A percentile compares a stretch with the other conserved stretches of the same genome.
These are phyloP conservation scores for Penicillium alfredii DNA, from an alignment of 495 filamentous ascomycete species.

Conservation along the genomic window DNA sequence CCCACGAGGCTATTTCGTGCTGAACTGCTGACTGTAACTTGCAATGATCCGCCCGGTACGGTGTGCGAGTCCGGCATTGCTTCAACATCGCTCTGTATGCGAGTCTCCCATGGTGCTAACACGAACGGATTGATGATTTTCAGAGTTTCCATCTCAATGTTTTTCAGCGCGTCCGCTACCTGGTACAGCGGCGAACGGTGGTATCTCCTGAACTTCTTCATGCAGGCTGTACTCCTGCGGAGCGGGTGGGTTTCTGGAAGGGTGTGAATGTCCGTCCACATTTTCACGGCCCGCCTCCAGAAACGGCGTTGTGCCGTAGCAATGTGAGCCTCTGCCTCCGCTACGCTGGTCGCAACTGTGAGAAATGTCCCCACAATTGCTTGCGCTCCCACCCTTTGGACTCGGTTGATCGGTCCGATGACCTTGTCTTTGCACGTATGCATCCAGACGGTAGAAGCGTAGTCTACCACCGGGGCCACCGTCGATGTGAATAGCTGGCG, in stretches of 20 bases:
- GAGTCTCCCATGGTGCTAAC: constrained; percentile 14
- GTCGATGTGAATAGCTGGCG: constrained; percentile 20
- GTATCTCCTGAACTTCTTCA: constrained; percentile 14
- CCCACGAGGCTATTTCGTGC: constrained; percentile 11
- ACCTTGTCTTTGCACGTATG: constrained; percentile 17
- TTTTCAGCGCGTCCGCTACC: background rate
- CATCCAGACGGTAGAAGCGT: constrained; percentile 25
- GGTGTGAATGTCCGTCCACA: constrained; percentile 19
- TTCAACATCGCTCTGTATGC: too few species aligned
- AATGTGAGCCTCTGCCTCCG: constrained; percentile 12
- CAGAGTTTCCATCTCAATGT: too few species aligned
- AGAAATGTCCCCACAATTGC: constrained; percentile 24
- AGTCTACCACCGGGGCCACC: constrained; percentile 21
- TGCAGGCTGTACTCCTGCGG: constrained; percentile 9
- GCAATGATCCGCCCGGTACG: background rate
- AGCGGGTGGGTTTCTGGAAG: constrained; percentile 19
- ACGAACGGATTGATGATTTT: constrained; percentile 10
- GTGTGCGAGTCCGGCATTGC: background rate
- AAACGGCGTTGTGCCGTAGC: constrained; percentile 11
- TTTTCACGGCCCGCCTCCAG: constrained; percentile 18
- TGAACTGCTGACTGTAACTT: constrained; percentile 9
- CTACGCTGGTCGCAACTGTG: constrained; percentile 6
- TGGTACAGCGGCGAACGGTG: constrained; percentile 10
- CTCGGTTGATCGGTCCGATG: constrained; percentile 12
- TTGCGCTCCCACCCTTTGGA: constrained; percentile 29